phyloP scores from a whole-genome alignment of 2,329 filamentous ascomycete genomes.

The Mycosphaerella sp. region DNA sequence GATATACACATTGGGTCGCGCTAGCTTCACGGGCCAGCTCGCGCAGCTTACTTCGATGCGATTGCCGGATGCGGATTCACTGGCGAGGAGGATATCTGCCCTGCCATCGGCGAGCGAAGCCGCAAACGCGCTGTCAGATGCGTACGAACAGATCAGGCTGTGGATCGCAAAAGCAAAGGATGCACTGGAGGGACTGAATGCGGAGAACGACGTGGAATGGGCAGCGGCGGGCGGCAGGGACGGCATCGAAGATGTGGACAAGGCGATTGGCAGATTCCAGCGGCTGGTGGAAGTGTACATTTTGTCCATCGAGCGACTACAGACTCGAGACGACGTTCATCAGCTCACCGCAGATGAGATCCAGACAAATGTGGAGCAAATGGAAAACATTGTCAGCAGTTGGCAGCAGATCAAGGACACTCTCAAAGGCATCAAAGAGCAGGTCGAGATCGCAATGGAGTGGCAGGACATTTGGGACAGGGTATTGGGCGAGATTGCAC shows the following conservation, averaged over 20 bases:
- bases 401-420: constrained; percentile 78
- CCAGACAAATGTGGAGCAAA: constrained; percentile 70
- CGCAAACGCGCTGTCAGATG: constrained; percentile 72
- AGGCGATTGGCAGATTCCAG: constrained; percentile 76
- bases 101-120: constrained; percentile 83
- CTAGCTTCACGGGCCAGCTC: constrained; percentile 88
- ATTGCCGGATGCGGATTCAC: constrained; percentile 74
- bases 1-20: constrained; percentile 86
- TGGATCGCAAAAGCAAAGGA: constrained; percentile 93
- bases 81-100: constrained; percentile 75
- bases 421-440: constrained; percentile 72
- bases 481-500: constrained; percentile 86
- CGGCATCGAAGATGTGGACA: constrained; percentile 62
- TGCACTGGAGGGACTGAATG: constrained; percentile 80
- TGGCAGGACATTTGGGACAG: constrained; percentile 97
- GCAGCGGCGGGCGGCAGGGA: constrained; percentile 79
- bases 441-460: constrained; percentile 97
- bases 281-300: constrained; percentile 88
- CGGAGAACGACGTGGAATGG: constrained; percentile 97
- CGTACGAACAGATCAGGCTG: constrained; percentile 83
- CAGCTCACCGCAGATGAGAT: constrained; percentile 66
- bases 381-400: constrained; percentile 77
- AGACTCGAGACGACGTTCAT: constrained; percentile 68
- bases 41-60: constrained; percentile 86
- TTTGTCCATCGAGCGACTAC: constrained; percentile 84